These are phyloP conservation scores for Russula earlei DNA, from an alignment of 768 basidiomycete species.

Conservation along the genomic window DNA sequence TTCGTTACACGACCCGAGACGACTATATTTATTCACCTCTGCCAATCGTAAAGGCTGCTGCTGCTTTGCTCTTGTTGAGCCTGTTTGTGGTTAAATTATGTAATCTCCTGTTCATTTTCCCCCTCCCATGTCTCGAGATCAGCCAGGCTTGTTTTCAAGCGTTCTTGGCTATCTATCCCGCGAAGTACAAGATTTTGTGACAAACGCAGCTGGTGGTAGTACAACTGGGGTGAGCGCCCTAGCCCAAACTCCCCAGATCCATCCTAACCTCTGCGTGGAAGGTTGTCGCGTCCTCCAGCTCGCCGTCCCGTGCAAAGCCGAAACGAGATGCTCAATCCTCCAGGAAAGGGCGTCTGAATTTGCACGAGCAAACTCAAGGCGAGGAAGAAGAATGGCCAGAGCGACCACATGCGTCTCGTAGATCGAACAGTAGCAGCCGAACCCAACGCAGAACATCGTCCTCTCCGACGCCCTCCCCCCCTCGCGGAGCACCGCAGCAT, in stretches of 20 bases:
- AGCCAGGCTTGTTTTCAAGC: slow-evolving; percentile 43
- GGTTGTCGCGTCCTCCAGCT: neutral
- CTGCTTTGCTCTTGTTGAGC: neutral
- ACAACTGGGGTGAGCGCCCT: slow-evolving; percentile 13
- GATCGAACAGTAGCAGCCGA: neutral
- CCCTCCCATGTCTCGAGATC: slow-evolving; percentile 3
- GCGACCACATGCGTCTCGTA: neutral
- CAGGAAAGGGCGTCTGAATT: neutral
- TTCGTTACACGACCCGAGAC: neutral
- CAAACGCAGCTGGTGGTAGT: slow-evolving; percentile 47
- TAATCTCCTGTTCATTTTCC: slow-evolving; percentile 3
- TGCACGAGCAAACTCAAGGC: neutral
- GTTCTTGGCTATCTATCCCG: slow-evolving; percentile 62
- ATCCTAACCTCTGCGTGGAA: neutral
- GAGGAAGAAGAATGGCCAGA: slow-evolving; percentile 4
- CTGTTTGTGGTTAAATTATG: slow-evolving; percentile 11
- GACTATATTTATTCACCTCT: neutral
- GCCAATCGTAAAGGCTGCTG: no score
- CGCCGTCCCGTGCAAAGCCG: neutral
- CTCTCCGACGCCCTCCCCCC: slow-evolving; percentile 4
- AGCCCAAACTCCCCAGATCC: neutral
- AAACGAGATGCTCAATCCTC: neutral
- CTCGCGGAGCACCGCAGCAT: neutral
- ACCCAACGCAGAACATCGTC: slow-evolving; percentile 6
- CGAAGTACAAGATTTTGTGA: slow-evolving; percentile 63